Evolutionary conservation across 1,284 basidiomycete species (phyloP), one percentile per base, ranked within the genome.

Genomic region (Trichosporon coremiiforme): DNA sequence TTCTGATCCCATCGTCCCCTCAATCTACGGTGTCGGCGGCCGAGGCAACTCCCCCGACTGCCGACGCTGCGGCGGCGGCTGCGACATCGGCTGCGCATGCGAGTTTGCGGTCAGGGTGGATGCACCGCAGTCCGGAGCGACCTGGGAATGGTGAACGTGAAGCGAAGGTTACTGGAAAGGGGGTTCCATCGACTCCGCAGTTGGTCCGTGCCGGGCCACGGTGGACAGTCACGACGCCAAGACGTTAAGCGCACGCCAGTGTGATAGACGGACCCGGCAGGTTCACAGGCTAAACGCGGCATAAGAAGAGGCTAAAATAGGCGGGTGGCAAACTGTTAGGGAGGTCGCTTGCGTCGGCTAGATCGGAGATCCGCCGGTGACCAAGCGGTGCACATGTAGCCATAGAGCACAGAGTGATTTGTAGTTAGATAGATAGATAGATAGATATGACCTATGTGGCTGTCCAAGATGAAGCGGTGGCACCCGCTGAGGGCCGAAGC

Each of bases 211-310:
- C 57, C 17, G 57, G 57, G 5, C 57, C 57, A 17, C 29, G 31
- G 17, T 62, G 57, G 57, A 62, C 29, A 6, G 57, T 62, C 31
- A 62, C 57, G 31, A 62, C 57, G 57, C 57, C 57, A 62, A 62
- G 57, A 62, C 57, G 2, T 8, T 62, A 62, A 25, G 31, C 53
- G 29, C 53, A 12, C 15, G 57, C 31, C 15, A 29, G 15, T 33
- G 29, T 45, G 41, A 45, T 45, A n/a, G 41, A 17, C 41, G 41
- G 17, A 45, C 41, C 41, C n/a, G 41, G n/a, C 41, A 15, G 15
- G 31, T 20, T 31, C 57, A 33, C 57, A 35, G 57, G 29, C 57
- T 33, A 22, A 60, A 22, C 57, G 33, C 31, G 7, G 17, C 10
- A 35, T 53, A 22, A 22, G 22, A 53, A 53, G 50, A 62, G 29